Conservation (phyloP, 805 yeast genomes). For the Maudiozyma saulgeensis region DNA sequence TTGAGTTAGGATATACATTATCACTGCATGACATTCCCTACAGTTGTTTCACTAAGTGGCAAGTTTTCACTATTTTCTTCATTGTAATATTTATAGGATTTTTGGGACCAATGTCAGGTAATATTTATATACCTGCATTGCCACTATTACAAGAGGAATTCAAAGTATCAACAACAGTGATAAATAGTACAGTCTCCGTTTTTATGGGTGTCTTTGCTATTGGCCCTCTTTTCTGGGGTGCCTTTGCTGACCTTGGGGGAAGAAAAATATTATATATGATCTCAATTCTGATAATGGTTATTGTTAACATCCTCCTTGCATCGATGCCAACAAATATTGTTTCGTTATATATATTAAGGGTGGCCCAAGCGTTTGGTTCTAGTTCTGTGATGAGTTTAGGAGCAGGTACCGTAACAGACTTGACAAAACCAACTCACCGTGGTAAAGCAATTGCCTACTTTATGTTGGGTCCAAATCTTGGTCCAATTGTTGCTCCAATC, state of each 20-base stretch:
- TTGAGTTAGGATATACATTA: not conserved
- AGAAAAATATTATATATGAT: constrained; percentile 55
- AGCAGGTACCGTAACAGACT: constrained; percentile 81
- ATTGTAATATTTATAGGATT: constrained; percentile 42
- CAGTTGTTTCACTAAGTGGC: constrained; percentile 29
- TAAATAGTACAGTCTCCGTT: constrained; percentile 48
- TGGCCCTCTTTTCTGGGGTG: constrained; percentile 49
- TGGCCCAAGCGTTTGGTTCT: constrained; percentile 78
- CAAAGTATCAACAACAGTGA: constrained; percentile 32
- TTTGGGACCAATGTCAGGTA: constrained; percentile 49
- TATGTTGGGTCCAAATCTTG: constrained; percentile 79
- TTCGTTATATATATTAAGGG: constrained; percentile 53
- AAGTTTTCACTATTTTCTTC: constrained; percentile 28
- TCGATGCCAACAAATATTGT: constrained; percentile 53
- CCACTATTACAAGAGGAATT: constrained; percentile 37
- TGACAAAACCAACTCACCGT: constrained; percentile 54
- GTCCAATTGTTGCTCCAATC: constrained; percentile 81
- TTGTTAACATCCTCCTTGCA: constrained; percentile 58
- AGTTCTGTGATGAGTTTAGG: constrained; percentile 85
- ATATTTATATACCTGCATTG: constrained; percentile 46
- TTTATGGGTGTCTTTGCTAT: constrained; percentile 49
- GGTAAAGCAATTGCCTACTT: constrained; percentile 79
- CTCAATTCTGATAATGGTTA: constrained; percentile 49
- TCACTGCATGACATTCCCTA: constrained; percentile 14
- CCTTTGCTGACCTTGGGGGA: constrained; percentile 47